phyloP scores from a whole-genome alignment of 768 basidiomycete species.

The Termitomyces sp. region DNA sequence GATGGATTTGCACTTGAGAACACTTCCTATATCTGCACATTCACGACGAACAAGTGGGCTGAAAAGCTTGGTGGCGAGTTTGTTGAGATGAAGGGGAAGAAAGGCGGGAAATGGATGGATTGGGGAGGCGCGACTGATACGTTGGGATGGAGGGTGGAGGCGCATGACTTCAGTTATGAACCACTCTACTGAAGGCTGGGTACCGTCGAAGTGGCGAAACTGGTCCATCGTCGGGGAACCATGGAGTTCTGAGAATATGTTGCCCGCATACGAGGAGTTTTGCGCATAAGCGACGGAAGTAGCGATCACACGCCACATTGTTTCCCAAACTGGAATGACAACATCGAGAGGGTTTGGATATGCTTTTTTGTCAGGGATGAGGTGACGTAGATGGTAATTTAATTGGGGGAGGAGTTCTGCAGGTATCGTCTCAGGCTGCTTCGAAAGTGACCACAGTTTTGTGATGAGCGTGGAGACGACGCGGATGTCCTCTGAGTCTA shows the following conservation, averaged over 20 bases:
- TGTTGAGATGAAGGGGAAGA: background rate
- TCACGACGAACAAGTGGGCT: constrained; percentile 15
- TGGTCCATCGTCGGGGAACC: constrained; percentile 20
- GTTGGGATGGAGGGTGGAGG: constrained; percentile 45
- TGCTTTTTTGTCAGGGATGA: constrained; percentile 29
- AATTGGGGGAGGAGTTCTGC: constrained; percentile 26
- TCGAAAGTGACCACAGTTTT: constrained; percentile 41
- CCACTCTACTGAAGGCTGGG: constrained; percentile 25
- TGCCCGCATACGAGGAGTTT: constrained; percentile 12
- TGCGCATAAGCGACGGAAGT: constrained; percentile 31
- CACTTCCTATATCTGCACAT: constrained; percentile 29
- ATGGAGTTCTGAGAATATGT: constrained; percentile 31
- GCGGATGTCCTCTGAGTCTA: constrained; percentile 28
- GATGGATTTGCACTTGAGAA: constrained; percentile 24
- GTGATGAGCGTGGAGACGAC: constrained; percentile 37
- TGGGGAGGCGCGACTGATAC: constrained; percentile 27
- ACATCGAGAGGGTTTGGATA: constrained; percentile 41
- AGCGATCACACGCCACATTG: constrained; percentile 57
- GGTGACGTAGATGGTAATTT: constrained; percentile 29
- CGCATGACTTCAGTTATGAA: constrained; percentile 41
- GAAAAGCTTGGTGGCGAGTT: background rate
- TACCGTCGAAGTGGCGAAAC: constrained; percentile 18
- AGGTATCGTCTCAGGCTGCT: constrained; percentile 25
- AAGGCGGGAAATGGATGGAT: background rate
- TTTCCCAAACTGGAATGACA: constrained; percentile 57